Base-by-base conservation (phyloP, 2,329 filamentous ascomycete genomes). In the Talaromyces sp. region DNA sequence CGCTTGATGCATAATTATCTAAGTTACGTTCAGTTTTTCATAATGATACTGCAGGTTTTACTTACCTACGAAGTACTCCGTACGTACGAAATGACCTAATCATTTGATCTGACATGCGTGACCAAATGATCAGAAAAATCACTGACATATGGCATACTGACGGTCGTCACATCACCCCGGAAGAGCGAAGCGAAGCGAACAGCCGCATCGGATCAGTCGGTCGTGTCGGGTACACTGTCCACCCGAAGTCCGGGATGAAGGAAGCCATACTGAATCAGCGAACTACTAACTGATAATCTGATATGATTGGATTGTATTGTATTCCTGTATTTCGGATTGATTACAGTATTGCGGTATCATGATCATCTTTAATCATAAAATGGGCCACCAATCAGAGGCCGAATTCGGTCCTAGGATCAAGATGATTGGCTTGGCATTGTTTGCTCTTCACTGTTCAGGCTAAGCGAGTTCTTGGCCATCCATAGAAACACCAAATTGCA, bases 381-480 rank as follows among this genome's bases (percentile, higher is more conserved):
- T 25, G 21, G 41, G 25, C 41, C 25, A 9, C 8, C 33, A 35
- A 9, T 35, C 33, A 35, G 25, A 28, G 25, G 4, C 25, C 21
- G 21, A 25, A 22, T 22, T 7, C 40, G 22, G 10, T 22, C n/a
- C 21, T 13, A 28, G 15, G n/a, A 25, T 46, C 43, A 46, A 22
- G 28, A 3, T 31, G 22, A 31, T 19, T 46, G 8, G 43, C 43
- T 46, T 46, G 43, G 43, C 43, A 13, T 17, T 13, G 2, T 21
- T 33, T 48, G 25, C 45, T 35, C 25, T 11, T 35, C n/a, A 19
- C 45, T 35, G 25, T 11, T 35, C n/a, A 19, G 11, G 45, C 10
- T 6, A 52, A 52, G 48, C 22, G 35, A 52, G 46, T 33, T 36
- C 48, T 52, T 52, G 48, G 48, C 48, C 21, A 13, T n/a, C 33